Evolutionary conservation across 768 basidiomycete species (phyloP), one percentile per base, ranked within the genome.

Genomic region (Saitozyma sp.): DNA sequence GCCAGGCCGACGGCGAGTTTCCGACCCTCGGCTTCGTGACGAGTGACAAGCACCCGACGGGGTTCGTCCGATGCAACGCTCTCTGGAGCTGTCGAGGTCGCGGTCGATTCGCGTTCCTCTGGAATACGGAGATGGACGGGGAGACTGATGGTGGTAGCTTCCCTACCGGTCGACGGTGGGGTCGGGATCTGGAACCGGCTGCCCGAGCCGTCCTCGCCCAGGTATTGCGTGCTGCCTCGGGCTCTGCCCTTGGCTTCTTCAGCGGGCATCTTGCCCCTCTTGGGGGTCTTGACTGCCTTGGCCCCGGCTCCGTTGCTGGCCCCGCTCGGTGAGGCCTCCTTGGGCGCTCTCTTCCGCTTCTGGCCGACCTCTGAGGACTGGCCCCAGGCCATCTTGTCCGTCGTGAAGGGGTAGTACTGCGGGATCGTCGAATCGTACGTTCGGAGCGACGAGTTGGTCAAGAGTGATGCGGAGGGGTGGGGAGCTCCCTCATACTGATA

Each of bases 381-480:
- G 52, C 3, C 64, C 65, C 45, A 57, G 13, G 49, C 39, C 13
- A 3, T 45, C 42, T 53, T 17, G 11, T 67, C 63, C 8, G 64
- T 55, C 11, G 63, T 68, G 29, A 68, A 52, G 11, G 67, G 69
- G 46, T 74, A 74, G 56, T 74, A 74, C 40, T 67, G 66, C 11
- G 72, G 64, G 59, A 74, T 74, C 20, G 72, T 74, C 16, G 69
- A 61, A 19, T 74, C 69, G 59, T 70, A 74, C 13, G 69, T 57
- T 19, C 69, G 54, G 45, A 17, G 11, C 45, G 45, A 46, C 45
- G 45, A 46, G 45, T 11, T 17, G 45, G 45, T 17, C 11, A 46
- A 11, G 2, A 46, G 45, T 3, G 45, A 17, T 6, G n/a, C 29
- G 5, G 29, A 29, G 29, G 29, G 29, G 29, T 29, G 29, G 29